phyloP scores from a whole-genome alignment of 306 rosid species.

The Trifolium subterraneum region DNA sequence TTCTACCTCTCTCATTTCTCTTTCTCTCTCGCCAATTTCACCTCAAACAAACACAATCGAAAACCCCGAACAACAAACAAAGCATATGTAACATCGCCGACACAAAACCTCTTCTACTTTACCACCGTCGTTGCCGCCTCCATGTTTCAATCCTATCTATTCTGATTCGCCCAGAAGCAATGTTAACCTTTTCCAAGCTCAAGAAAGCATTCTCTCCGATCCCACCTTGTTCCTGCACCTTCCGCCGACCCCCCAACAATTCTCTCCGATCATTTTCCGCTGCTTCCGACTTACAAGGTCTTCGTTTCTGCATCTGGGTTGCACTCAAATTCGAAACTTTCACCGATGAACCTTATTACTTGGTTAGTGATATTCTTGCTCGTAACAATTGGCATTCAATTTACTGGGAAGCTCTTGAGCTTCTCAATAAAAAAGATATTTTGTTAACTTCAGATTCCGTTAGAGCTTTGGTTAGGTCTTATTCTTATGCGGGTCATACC shows the following conservation, averaged over 20 bases:
- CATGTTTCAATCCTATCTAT: neutral
- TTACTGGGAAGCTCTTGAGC: conserved; percentile 63
- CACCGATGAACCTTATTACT: conserved; percentile 10
- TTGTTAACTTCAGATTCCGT: conserved; percentile 54
- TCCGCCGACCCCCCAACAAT: conserved; percentile 3
- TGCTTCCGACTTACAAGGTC: conserved; percentile 21
- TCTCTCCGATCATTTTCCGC: neutral
- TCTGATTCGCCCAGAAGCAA: neutral
- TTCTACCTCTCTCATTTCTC: too few species aligned
- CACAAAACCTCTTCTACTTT: too few species aligned
- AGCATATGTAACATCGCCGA: too few species aligned
- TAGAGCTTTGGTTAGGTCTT: conserved; percentile 51
- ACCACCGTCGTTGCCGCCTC: too few species aligned
- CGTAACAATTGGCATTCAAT: conserved; percentile 48
- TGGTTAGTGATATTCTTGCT: conserved; percentile 45
- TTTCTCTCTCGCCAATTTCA: too few species aligned
- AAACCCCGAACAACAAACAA: too few species aligned
- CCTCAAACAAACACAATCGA: too few species aligned
- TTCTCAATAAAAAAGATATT: conserved; percentile 52
- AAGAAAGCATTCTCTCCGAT: neutral
- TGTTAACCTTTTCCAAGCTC: conserved; percentile 2
- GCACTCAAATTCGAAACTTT: conserved; percentile 51
- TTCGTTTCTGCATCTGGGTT: conserved; percentile 70
- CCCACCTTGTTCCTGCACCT: neutral
- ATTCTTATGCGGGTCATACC: conserved; percentile 40